phyloP scores from a whole-genome alignment of 2,329 filamentous ascomycete species.

The Cylindrodendrum hubeiense region DNA sequence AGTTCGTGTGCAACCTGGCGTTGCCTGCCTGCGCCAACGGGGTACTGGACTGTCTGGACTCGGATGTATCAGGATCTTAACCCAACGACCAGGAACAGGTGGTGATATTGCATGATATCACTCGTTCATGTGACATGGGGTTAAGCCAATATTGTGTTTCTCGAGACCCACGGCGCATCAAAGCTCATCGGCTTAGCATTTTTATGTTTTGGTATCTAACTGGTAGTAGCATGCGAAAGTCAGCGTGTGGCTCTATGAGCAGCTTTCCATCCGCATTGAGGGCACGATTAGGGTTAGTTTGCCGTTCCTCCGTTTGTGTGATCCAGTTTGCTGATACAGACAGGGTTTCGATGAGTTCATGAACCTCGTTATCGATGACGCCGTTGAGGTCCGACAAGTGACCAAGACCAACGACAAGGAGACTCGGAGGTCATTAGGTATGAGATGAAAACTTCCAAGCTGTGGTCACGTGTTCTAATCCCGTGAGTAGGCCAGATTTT shows the following conservation, averaged over 20 bases:
- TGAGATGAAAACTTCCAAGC: slow-evolving; percentile 34
- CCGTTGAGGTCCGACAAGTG: slow-evolving; percentile 88
- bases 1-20: too few species aligned
- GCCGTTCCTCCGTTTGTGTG: neutral
- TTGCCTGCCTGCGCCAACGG: neutral
- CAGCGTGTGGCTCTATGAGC: slow-evolving; percentile 97
- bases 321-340: slow-evolving; percentile 5
- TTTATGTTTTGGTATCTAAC: slow-evolving; percentile 35
- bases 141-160: slow-evolving; percentile 6
- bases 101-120: neutral
- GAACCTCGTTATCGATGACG: slow-evolving; percentile 97
- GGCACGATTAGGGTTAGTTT: slow-evolving; percentile 90
- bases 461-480: slow-evolving; percentile 37
- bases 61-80: neutral
- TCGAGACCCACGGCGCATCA: neutral
- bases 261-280: slow-evolving; percentile 93
- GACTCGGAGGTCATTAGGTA: slow-evolving; percentile 83
- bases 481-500: slow-evolving; percentile 80
- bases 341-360: slow-evolving; percentile 99
- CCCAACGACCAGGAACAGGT: neutral
- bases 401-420: slow-evolving; percentile 84
- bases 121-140: neutral
- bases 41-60: neutral
- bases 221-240: slow-evolving; percentile 78
- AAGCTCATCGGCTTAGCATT: neutral